These are phyloP conservation scores for Elsinoe australis DNA, from an alignment of 2,329 filamentous ascomycete species.

Conservation along the genomic window DNA sequence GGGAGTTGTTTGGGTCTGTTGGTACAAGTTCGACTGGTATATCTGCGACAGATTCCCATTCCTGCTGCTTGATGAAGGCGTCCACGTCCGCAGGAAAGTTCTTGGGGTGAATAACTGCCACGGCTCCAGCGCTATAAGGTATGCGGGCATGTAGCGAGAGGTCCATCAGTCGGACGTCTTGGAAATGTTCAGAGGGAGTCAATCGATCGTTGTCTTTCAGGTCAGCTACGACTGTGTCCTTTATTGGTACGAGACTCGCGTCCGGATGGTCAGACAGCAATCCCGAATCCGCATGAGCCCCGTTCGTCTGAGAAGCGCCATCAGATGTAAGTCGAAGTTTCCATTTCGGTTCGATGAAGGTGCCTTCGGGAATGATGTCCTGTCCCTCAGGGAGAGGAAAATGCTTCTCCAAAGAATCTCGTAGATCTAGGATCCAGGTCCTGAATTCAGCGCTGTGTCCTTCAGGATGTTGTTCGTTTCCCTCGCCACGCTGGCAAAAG, in stretches of 20 bases:
- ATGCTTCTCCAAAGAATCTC: slow-evolving; percentile 55
- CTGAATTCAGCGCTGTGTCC: slow-evolving; percentile 51
- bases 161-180: slow-evolving; percentile 80
- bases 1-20: slow-evolving; percentile 27
- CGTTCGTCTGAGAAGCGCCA: not conserved
- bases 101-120: slow-evolving; percentile 74
- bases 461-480: slow-evolving; percentile 87
- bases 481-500: slow-evolving; percentile 72
- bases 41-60: slow-evolving; percentile 69
- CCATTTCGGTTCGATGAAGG: slow-evolving; percentile 70
- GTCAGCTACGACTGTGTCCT: slow-evolving; percentile 48
- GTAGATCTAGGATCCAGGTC: slow-evolving; percentile 47
- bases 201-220: slow-evolving; percentile 62
- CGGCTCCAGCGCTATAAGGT: slow-evolving; percentile 64
- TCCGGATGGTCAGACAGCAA: slow-evolving; percentile 1
- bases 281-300: not conserved
- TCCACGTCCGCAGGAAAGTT: slow-evolving; percentile 80
- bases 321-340: slow-evolving; percentile 40
- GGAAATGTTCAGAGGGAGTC: slow-evolving; percentile 74
- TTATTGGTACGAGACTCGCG: slow-evolving; percentile 49
- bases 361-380: slow-evolving; percentile 63
- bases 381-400: slow-evolving; percentile 63
- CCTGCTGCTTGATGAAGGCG: slow-evolving; percentile 67
- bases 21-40: slow-evolving; percentile 50
- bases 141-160: slow-evolving; percentile 43